Conservation (phyloP, 164 flowering plant genomes). For the Berberis vulgaris region DNA sequence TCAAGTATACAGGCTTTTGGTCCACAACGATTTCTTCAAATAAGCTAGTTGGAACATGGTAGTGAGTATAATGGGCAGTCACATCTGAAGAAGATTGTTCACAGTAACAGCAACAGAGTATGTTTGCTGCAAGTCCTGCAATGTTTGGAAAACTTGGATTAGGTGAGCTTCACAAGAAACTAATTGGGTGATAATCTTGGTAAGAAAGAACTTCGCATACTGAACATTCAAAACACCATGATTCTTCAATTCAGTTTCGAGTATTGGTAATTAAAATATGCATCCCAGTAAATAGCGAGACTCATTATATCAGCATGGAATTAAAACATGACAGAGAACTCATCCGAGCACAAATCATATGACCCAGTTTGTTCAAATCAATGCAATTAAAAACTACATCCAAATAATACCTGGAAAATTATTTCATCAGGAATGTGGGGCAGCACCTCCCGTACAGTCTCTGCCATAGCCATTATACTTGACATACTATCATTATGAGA, state of each 20-base stretch:
- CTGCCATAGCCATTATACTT: conserved; percentile 80
- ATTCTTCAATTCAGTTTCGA: too few relatives aligned
- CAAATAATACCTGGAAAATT: conserved; percentile 65
- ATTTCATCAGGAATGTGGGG: conserved; percentile 92
- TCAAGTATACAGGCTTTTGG: too few relatives aligned
- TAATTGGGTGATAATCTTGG: neutral
- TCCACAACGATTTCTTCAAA: too few relatives aligned
- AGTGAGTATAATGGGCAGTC: conserved; percentile 12
- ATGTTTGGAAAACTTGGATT: neutral
- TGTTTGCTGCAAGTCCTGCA: conserved; percentile 92
- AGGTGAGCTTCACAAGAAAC: neutral
- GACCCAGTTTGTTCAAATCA: neutral
- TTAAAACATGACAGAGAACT: too few relatives aligned
- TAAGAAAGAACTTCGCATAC: neutral
- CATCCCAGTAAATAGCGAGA: neutral
- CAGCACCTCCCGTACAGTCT: conserved; percentile 86
- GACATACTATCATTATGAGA: conserved; percentile 45
- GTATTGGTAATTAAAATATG: too few relatives aligned
- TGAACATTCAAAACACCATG: neutral
- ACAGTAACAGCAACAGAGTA: conserved; percentile 77
- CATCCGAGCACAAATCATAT: neutral
- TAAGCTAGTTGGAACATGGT: neutral
- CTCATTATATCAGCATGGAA: neutral
- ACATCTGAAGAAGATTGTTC: conserved; percentile 95
- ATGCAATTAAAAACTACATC: neutral